phyloP scores from a whole-genome alignment of 2,329 filamentous ascomycete genomes.

The Aspergillus sp. region DNA sequence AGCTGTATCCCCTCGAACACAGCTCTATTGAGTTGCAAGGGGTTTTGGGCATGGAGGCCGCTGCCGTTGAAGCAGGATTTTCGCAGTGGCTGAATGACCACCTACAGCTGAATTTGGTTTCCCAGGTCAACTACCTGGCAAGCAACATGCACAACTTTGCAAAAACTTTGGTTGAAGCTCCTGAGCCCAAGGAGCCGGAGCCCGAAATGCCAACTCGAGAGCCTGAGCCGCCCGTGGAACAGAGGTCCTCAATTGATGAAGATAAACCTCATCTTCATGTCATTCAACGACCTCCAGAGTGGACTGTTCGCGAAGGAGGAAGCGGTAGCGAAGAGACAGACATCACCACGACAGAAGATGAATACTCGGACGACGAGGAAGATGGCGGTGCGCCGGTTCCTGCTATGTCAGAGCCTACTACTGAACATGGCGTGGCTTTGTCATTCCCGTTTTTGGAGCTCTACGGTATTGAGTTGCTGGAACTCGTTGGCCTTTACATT shows the following conservation, averaged over 20 bases:
- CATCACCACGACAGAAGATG: constrained; percentile 51
- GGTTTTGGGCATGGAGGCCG: constrained; percentile 63
- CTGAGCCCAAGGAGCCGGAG: constrained; percentile 14
- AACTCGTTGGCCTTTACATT: constrained; percentile 68
- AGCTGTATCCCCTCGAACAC: constrained; percentile 72
- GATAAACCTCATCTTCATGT: constrained; percentile 70
- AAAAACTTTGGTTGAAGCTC: constrained; percentile 53
- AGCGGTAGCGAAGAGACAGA: constrained; percentile 46
- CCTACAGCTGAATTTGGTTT: constrained; percentile 68
- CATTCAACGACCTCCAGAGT: constrained; percentile 79
- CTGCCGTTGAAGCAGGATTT: constrained; percentile 69
- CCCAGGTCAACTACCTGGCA: constrained; percentile 74
- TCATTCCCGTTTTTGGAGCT: constrained; percentile 79
- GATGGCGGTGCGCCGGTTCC: constrained; percentile 44
- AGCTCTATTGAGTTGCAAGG: constrained; percentile 70
- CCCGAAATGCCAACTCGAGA: constrained; percentile 20
- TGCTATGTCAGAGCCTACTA: constrained; percentile 42
- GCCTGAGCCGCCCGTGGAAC: constrained; percentile 23
- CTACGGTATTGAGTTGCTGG: constrained; percentile 75
- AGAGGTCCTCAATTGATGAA: constrained; percentile 29
- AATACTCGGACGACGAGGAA: constrained; percentile 48
- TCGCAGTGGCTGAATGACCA: constrained; percentile 60
- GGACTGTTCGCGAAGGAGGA: constrained; percentile 53
- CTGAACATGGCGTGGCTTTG: constrained; percentile 73
- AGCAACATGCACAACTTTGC: constrained; percentile 72